Percentiles rank a stretch among this genome's conserved stretches.
phyloP scores from a whole-genome alignment of 176 grass and related monocot genomes.

The Carex kokanica region DNA sequence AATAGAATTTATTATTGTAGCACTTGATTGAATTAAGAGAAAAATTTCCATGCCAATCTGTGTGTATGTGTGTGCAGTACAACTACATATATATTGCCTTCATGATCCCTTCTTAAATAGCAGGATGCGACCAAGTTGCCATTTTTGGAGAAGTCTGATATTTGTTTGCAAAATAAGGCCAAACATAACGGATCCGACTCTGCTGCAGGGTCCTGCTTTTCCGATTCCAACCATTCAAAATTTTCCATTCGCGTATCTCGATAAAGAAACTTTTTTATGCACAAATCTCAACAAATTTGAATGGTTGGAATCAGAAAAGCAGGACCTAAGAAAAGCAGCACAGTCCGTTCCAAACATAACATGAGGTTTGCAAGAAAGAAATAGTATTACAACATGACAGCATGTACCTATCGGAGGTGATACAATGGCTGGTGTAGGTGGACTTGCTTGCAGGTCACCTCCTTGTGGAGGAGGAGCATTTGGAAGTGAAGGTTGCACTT shows the following conservation, averaged over 20 bases:
- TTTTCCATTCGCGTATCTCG: no score
- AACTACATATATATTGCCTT: no score
- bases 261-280: no score
- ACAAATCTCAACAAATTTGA: no score
- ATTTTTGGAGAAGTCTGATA: background rate
- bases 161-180: background rate
- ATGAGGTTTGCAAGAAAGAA: background rate
- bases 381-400: background rate
- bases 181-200: no score
- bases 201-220: no score
- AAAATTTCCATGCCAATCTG: background rate
- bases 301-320: no score
- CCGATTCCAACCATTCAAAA: no score
- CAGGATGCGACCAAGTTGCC: background rate
- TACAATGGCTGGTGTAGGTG: slow-evolving; percentile 46
- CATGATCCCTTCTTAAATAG: background rate
- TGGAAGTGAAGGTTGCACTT: slow-evolving; percentile 24
- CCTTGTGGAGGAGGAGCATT: slow-evolving; percentile 20
- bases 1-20: background rate
- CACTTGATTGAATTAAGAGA: background rate
- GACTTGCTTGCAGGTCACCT: slow-evolving; percentile 30
- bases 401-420: slow-evolving; percentile 44
- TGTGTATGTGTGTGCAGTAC: background rate
- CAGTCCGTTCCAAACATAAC: no score
- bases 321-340: no score